phyloP scores from a whole-genome alignment of 371 early-diverging fungal species.

The Basidiobolus meristosporus region DNA sequence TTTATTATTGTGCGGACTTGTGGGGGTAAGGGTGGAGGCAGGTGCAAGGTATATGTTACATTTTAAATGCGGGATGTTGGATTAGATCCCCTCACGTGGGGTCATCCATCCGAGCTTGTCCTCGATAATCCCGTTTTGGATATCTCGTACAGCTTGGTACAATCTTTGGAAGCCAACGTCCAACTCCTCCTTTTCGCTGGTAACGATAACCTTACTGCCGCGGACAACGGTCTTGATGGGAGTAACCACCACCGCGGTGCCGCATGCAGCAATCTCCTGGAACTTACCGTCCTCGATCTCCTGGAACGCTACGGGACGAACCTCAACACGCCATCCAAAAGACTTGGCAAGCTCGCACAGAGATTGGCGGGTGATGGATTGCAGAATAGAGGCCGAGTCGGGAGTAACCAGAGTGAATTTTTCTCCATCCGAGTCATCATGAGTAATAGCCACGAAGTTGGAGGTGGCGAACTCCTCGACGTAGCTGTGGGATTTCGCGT shows the following conservation, averaged over 20 bases:
- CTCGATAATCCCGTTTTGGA: too few species aligned
- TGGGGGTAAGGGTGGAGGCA: too few species aligned
- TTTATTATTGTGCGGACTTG: too few species aligned
- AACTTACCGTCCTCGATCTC: conserved; percentile 38
- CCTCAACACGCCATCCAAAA: conserved; percentile 49
- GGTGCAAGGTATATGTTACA: too few species aligned
- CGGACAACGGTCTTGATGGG: conserved; percentile 50
- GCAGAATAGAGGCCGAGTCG: conserved; percentile 32
- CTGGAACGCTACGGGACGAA: conserved; percentile 25
- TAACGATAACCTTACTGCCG: conserved; percentile 2
- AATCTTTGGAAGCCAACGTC: too few species aligned
- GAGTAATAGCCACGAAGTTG: conserved; percentile 54
- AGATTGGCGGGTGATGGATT: conserved; percentile 51
- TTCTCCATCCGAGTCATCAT: conserved; percentile 20
- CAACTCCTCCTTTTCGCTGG: too few species aligned
- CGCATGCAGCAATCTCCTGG: conserved; percentile 54
- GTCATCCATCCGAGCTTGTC: too few species aligned
- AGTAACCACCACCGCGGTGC: conserved; percentile 64
- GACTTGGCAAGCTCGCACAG: conserved; percentile 37
- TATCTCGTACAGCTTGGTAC: too few species aligned
- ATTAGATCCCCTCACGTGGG: too few species aligned
- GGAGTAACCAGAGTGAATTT: conserved; percentile 49
- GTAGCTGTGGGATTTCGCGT: conserved; percentile 34
- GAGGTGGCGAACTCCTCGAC: conserved; percentile 70
- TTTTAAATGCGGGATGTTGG: too few species aligned